Base-by-base conservation (phyloP, 805 yeast genomes). In the Yamadazyma tumulicola region DNA sequence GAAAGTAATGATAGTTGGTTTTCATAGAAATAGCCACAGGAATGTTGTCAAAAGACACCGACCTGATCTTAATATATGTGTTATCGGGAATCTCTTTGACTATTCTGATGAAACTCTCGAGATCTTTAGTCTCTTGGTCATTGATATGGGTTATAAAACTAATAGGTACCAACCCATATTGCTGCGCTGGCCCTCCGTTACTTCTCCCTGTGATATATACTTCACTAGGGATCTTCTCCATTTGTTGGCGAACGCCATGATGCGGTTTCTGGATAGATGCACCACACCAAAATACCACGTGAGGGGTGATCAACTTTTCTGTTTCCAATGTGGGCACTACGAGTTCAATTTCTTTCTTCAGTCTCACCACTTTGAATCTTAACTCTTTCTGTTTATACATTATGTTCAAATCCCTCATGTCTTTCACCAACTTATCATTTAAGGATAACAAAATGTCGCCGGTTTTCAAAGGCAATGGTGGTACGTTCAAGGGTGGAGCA, bases 81-180 rank as follows among this genome's bases (percentile, higher is more conserved):
- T 79, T 76, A 49, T 88, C 95, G 4, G 86, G 81, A 32, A 88
- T 81, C 12, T 68, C 57, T 44, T 74, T 75, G n/a, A 84, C 85
- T 31, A 75, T 81, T 15, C 64, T 59, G 41, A 84, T 61, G 49
- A 89, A 88, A 3, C 79, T 67, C 19, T 77, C 81, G 37, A 89
- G 56, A 28, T 79, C 84, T 6, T 78, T 77, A 0, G 95, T 85
- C 31, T 81, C 77, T 12, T 61, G 51, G 35, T 85, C 95, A 55
- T 88, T 85, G 29, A 88, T 86, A 54, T 87, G 96, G 1, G 97
- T 88, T 38, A 88, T 83, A 65, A 87, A 88, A 49, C 83, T 81
- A 2, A 94, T 84, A 2, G 85, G 73, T 14, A 80, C 76, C 38
- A 89, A 73, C 10, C 85, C 85, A 55, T 84, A 87, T 52, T 84